A percentile compares a stretch with the other conserved stretches of the same genome.
Conservation (phyloP, 106 monocot species). For the Dendrobium huoshanense region DNA sequence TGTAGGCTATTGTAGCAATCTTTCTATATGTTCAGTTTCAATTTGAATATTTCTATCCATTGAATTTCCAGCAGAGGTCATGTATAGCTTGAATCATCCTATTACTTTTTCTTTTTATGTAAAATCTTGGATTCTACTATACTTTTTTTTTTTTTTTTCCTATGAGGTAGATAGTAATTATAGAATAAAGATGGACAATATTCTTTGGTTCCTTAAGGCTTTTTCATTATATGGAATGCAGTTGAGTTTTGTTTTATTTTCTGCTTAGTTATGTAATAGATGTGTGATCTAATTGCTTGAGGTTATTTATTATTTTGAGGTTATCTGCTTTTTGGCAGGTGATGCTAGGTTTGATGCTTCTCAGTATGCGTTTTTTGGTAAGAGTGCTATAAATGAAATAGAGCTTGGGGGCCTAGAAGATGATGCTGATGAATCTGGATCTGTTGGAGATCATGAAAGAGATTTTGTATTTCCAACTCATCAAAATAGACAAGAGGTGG, state of each 20-base stretch:
- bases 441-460: slow-evolving; percentile 24
- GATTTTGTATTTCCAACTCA: slow-evolving; percentile 17
- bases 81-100: not conserved
- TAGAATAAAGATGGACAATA: not conserved
- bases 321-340: not conserved
- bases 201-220: not conserved
- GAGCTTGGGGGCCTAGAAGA: slow-evolving; percentile 17
- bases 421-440: slow-evolving; percentile 13
- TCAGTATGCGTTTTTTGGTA: slow-evolving; percentile 19
- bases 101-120: not conserved
- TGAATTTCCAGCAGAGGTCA: not conserved
- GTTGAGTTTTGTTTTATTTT: not conserved
- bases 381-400: slow-evolving; percentile 3
- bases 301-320: not conserved
- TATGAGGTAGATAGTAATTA: not conserved
- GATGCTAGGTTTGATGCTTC: slow-evolving; percentile 19
- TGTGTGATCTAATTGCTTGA: not conserved
- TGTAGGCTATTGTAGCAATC: not conserved
- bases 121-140: not conserved
- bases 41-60: not conserved
- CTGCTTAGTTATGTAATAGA: not conserved
- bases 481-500: not conserved
- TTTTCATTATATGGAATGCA: not conserved
- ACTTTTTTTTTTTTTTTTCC: not conserved
- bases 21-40: not conserved